These are phyloP conservation scores for Rhododendron mucronatum DNA, from an alignment of 148 eudicot genomes.

Conservation along the genomic window DNA sequence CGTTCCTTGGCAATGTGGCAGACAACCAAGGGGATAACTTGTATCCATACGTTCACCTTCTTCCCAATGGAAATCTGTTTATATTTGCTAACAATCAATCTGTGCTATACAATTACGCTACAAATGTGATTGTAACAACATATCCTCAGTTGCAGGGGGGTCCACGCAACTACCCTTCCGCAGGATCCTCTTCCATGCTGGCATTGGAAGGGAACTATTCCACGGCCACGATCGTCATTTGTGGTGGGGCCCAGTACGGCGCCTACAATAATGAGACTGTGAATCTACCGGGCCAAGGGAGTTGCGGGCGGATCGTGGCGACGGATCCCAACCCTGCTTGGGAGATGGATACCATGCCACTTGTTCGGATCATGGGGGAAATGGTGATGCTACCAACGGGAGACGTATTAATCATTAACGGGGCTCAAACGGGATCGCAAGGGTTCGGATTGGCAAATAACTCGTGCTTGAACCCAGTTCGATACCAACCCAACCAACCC, in stretches of 20 bases:
- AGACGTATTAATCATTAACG: constrained; percentile 28
- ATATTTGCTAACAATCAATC: constrained; percentile 70
- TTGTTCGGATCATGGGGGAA: constrained; percentile 79
- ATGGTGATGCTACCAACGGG: constrained; percentile 90
- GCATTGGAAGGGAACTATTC: too few species aligned
- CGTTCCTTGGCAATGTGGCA: too few species aligned
- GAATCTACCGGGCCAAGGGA: too few species aligned
- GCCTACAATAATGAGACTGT: too few species aligned
- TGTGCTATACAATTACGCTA: constrained; percentile 47
- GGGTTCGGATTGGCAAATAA: constrained; percentile 37
- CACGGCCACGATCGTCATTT: too few species aligned
- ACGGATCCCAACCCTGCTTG: constrained; percentile 54
- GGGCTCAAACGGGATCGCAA: constrained; percentile 57
- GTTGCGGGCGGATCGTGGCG: constrained; percentile 47
- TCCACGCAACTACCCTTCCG: too few species aligned
- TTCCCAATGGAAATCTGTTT: constrained; percentile 67
- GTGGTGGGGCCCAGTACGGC: constrained; percentile 12
- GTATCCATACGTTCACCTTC: constrained; percentile 14
- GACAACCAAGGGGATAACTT: too few species aligned
- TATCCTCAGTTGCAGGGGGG: constrained; percentile 43
- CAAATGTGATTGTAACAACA: constrained; percentile 24
- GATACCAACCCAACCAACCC: constrained; percentile 28
- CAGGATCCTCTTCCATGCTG: too few species aligned
- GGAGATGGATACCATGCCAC: constrained; percentile 91
- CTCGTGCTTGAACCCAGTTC: constrained; percentile 52